Conservation (phyloP, 2,329 filamentous ascomycete species). For the Talaromyces sp. region DNA sequence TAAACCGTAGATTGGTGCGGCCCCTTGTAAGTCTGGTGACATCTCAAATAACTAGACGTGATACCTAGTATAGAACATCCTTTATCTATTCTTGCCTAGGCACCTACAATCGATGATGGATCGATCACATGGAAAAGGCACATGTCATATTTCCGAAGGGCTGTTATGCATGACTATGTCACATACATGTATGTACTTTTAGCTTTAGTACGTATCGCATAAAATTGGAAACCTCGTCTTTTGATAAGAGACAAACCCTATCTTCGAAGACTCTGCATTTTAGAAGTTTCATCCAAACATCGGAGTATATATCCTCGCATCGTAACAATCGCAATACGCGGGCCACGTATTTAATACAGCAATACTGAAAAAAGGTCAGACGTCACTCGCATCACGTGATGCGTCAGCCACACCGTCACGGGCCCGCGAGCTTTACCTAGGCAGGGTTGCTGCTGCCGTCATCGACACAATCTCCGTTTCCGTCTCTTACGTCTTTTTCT, state of each 20-base stretch:
- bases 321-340: neutral
- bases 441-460: conserved; percentile 11
- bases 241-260: neutral
- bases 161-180: neutral
- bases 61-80: neutral
- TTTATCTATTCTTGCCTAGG: neutral
- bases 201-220: neutral
- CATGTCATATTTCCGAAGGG: neutral
- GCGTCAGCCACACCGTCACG: conserved; percentile 13
- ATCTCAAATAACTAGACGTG: neutral
- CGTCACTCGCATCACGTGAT: conserved; percentile 17
- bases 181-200: neutral
- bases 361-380: neutral
- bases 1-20: neutral
- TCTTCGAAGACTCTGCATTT: neutral
- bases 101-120: neutral
- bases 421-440: neutral
- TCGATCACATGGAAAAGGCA: conserved; percentile 12
- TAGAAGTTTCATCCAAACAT: neutral
- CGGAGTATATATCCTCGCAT: neutral
- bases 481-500: conserved; percentile 10
- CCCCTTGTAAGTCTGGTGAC: neutral
- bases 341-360: neutral
- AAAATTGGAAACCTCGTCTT: neutral
- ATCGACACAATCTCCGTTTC: conserved; percentile 9